phyloP scores from a whole-genome alignment of 305 asterid genomes.

The Fraxinus paxiana region DNA sequence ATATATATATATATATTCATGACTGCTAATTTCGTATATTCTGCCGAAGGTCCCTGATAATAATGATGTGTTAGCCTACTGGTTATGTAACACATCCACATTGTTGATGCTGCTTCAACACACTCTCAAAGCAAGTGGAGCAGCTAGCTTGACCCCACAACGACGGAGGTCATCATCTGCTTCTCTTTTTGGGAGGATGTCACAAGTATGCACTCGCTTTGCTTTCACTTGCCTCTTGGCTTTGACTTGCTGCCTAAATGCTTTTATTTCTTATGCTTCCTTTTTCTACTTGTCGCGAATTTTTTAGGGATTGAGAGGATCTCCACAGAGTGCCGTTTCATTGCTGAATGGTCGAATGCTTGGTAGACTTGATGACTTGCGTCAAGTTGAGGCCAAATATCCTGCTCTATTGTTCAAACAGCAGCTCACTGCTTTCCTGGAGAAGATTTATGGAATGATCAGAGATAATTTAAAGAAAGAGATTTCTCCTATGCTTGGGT shows the following conservation, averaged over 20 bases:
- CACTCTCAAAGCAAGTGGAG: conserved; percentile 96
- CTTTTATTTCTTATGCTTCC: conserved; percentile 12
- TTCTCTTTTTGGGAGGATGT: conserved; percentile 97
- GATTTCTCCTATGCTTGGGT: conserved; percentile 90
- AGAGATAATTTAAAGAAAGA: conserved; percentile 93
- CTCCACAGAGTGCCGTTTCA: conserved; percentile 93
- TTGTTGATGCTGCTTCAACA: conserved; percentile 93
- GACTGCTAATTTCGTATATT: neutral
- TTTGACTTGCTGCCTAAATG: conserved; percentile 14
- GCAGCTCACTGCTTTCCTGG: conserved; percentile 99
- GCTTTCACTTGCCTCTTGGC: conserved; percentile 15
- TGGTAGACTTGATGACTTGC: conserved; percentile 85
- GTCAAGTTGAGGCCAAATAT: conserved; percentile 96
- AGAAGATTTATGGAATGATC: conserved; percentile 95
- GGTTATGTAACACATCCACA: conserved; percentile 92
- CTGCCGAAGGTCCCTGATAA: conserved; percentile 78
- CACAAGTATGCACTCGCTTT: conserved; percentile 56
- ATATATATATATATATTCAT: neutral
- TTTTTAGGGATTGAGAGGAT: conserved; percentile 74
- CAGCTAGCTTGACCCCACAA: conserved; percentile 95
- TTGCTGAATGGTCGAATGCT: conserved; percentile 79
- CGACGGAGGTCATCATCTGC: conserved; percentile 92
- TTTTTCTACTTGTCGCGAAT: conserved; percentile 20
- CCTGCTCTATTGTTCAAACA: conserved; percentile 98
- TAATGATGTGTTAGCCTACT: conserved; percentile 79